Base-by-base conservation (phyloP, 2,329 filamentous ascomycete genomes). In the Colletotrichum simmondsii region DNA sequence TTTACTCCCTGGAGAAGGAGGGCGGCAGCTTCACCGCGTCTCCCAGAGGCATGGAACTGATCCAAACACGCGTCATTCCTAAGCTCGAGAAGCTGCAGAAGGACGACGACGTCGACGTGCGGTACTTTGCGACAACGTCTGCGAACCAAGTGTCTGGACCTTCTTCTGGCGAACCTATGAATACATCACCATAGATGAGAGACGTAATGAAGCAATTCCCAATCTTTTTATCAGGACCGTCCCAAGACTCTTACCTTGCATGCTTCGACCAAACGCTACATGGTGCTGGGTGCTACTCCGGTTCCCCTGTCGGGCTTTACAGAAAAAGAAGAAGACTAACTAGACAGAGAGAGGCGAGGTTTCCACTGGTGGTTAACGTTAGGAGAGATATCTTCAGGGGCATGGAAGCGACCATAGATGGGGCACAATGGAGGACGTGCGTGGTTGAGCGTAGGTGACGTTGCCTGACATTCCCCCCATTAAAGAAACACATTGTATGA, bases 21-120 rank as follows among this genome's bases (percentile, higher is more conserved):
- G 93, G 91, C 71, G 84, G 84, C 74, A 84, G 89, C 79, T 86
- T 86, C 74, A 84, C 85, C 78, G 90, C 94, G 24, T 95, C 94
- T 71, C 89, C 92, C 56, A 90, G 90, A 78, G 93, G 93, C 65
- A 90, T 92, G 78, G 92, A 95, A 79, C 88, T 98, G 76, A 97
- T 98, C 80, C 92, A 95, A 82, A 91, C 94, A 83, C 92, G 94
- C 80, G 92, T 98, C 80, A 85, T 98, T 80, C 95, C 96, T 30
- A 96, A 95, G 81, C 86, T 99, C 78, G 94, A 96, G 87, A 98
- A 98, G 87, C 88, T 99, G 79, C 95, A 98, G 87, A 94, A 96
- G 85, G 97, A 99, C 81, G 94, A 97, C 77, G 97, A 99, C 85
- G 96, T 98, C 77, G 97, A 99, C 85, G 97, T 99, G 80, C 92